A percentile compares a stretch with the other conserved stretches of the same genome.
These are phyloP conservation scores for Yamadazyma trypodendri DNA, from an alignment of 1,139 yeast species.

Conservation along the genomic window DNA sequence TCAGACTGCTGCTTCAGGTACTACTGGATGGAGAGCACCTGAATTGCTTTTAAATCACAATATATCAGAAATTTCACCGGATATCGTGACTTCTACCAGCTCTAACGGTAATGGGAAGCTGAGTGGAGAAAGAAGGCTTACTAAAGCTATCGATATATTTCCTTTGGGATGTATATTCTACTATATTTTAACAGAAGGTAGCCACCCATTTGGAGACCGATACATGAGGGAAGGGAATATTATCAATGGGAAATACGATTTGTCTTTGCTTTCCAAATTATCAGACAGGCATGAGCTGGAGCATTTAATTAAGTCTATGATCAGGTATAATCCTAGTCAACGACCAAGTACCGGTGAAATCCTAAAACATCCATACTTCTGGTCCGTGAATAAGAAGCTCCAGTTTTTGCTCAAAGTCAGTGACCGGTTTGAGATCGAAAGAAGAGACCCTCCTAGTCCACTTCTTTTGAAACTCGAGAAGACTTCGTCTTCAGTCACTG, in stretches of 20 bases:
- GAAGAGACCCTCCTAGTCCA: slow-evolving; percentile 81
- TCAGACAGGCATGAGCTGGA: slow-evolving; percentile 61
- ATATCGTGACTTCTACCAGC: slow-evolving; percentile 36
- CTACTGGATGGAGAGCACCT: slow-evolving; percentile 98
- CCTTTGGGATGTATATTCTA: slow-evolving; percentile 93
- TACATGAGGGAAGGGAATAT: slow-evolving; percentile 88
- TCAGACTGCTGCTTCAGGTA: slow-evolving; percentile 87
- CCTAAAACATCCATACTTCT: slow-evolving; percentile 83
- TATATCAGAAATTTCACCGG: slow-evolving; percentile 40
- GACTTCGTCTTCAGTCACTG: slow-evolving; percentile 50
- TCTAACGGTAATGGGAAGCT: slow-evolving; percentile 15
- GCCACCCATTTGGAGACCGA: slow-evolving; percentile 93
- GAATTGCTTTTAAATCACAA: slow-evolving; percentile 62
- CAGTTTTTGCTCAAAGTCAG: slow-evolving; percentile 84
- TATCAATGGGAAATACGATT: slow-evolving; percentile 63
- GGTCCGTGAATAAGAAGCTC: slow-evolving; percentile 73
- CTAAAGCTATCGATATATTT: slow-evolving; percentile 90
- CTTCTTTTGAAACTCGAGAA: slow-evolving; percentile 61
- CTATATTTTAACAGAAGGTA: slow-evolving; percentile 79
- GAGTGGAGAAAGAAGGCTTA: slow-evolving; percentile 55
- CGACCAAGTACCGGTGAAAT: slow-evolving; percentile 74
- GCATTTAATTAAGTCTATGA: slow-evolving; percentile 73
- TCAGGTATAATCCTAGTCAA: slow-evolving; percentile 59
- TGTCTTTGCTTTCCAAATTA: slow-evolving; percentile 43
- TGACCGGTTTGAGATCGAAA: slow-evolving; percentile 86